A percentile compares a stretch with the other conserved stretches of the same genome.
These are phyloP conservation scores for Cucurbita moschata DNA, from an alignment of 306 rosid genomes.

Conservation along the genomic window DNA sequence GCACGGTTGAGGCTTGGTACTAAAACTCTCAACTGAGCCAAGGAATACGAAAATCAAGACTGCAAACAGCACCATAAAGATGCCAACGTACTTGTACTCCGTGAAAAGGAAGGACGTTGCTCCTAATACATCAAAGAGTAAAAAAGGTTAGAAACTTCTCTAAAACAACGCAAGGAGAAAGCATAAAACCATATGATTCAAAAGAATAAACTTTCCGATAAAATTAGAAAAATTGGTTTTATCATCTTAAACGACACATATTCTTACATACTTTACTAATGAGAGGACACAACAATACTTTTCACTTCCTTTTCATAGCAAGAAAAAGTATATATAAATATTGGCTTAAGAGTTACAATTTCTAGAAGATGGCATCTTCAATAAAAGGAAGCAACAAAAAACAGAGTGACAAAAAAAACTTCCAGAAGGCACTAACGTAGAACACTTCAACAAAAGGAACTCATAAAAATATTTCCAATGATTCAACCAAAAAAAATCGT, in stretches of 20 bases:
- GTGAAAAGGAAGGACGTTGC: conserved; percentile 92
- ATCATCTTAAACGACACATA: neutral
- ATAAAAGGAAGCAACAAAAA: neutral
- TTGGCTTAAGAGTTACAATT: neutral
- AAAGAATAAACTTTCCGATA: neutral
- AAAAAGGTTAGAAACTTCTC: conserved; percentile 8
- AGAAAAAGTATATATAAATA: no score
- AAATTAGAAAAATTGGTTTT: neutral
- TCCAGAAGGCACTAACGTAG: neutral
- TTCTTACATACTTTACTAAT: neutral
- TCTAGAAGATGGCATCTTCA: neutral
- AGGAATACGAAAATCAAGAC: conserved; percentile 77
- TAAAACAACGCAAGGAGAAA: neutral
- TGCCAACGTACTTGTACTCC: conserved; percentile 61
- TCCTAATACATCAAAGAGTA: conserved; percentile 35
- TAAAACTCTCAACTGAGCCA: conserved; percentile 91
- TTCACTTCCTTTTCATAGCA: neutral
- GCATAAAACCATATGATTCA: neutral
- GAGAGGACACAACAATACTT: neutral
- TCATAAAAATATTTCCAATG: no score
- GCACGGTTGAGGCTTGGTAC: conserved; percentile 56
- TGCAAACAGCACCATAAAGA: conserved; percentile 82
- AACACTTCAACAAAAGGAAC: neutral
- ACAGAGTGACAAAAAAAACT: neutral
- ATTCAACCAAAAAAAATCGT: no score